phyloP scores from a whole-genome alignment of 495 filamentous ascomycete species.

The Penicillium psychrofluorescens region DNA sequence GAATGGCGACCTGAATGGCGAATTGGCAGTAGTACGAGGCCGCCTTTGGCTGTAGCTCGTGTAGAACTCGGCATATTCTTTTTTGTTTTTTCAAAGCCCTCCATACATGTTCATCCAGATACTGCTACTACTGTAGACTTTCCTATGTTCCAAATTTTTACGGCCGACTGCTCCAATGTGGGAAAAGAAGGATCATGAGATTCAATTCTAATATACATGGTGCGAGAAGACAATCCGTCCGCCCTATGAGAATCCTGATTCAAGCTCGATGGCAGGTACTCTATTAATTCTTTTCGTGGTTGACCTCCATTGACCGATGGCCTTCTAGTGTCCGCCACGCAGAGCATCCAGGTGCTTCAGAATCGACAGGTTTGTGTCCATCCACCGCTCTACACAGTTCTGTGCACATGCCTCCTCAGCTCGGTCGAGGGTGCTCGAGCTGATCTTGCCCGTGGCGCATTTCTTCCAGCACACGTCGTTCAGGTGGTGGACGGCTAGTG shows the following conservation, averaged over 20 bases:
- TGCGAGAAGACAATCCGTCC: too few species aligned
- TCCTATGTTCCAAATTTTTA: too few species aligned
- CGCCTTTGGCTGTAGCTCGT: too few species aligned
- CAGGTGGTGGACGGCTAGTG: constrained; percentile 66
- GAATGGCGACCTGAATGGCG: too few species aligned
- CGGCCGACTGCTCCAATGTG: not conserved
- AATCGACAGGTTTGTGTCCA: constrained; percentile 78
- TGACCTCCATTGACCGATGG: not conserved
- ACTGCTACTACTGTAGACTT: too few species aligned
- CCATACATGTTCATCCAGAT: too few species aligned
- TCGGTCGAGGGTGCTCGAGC: constrained; percentile 58
- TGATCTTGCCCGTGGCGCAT: constrained; percentile 67
- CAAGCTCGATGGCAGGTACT: not conserved
- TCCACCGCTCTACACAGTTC: constrained; percentile 90
- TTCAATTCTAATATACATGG: too few species aligned
- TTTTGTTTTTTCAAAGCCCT: too few species aligned
- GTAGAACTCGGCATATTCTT: too few species aligned
- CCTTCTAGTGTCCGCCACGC: constrained; percentile 33
- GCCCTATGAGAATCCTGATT: too few species aligned
- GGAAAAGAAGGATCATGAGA: not conserved
- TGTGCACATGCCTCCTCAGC: constrained; percentile 72
- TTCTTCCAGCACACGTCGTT: constrained; percentile 91
- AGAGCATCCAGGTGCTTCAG: constrained; percentile 70
- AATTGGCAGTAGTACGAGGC: too few species aligned
- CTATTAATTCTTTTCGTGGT: not conserved